Base-by-base conservation (phyloP, 2,329 filamentous ascomycete genomes). In the Venturia oleaginea region DNA sequence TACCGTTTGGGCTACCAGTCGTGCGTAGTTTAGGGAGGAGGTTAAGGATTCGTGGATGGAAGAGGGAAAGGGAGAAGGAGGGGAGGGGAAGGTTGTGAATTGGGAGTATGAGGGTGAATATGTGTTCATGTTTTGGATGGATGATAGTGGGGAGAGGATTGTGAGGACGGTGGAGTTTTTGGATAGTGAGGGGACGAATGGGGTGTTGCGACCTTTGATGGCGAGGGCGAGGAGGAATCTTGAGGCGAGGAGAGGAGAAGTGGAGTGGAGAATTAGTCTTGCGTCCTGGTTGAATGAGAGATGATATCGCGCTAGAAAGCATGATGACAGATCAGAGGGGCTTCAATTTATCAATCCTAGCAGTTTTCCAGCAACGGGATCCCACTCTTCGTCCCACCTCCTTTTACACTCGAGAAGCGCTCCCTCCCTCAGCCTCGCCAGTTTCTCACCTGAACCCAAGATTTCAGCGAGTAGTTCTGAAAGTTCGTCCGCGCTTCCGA, bases 341-440 rank as follows among this genome's bases (percentile, higher is more conserved):
- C 13, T 27, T 42, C 17, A 42, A 24, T 43, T 17, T 15, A 60
- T 37, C 19, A 62, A 51, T 1, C 82, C 86, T 63, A 97, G 81
- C 4, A 96, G 76, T 59, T 82, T 83, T 13, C 88, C 91, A 8
- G 92, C 89, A 55, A 96, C 86, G 11, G 84, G 82, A 79, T 95
- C 86, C 94, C 94, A 99, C 73, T 97, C 92, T 69, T 92, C 89
- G 70, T 95, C 88, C 94, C 94, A 99, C 57, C 93, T 83, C 64
- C 87, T 80, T 54, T 80, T 80, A 42, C 91, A 91, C 74, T 97
- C 92, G 67, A 78, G 67, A 37, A 86, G 74, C 1, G 92, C 92
- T 0, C 92, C 92, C 48, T 78, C 72, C 70, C 85, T 89, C 69
- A 96, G 74, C 3, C 51, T 76, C 42, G 77, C 77, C 48, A 97